These are phyloP conservation scores for Plasmodium knowlesi DNA, from an alignment of 169 alveolate genomes.

Conservation along the genomic window DNA sequence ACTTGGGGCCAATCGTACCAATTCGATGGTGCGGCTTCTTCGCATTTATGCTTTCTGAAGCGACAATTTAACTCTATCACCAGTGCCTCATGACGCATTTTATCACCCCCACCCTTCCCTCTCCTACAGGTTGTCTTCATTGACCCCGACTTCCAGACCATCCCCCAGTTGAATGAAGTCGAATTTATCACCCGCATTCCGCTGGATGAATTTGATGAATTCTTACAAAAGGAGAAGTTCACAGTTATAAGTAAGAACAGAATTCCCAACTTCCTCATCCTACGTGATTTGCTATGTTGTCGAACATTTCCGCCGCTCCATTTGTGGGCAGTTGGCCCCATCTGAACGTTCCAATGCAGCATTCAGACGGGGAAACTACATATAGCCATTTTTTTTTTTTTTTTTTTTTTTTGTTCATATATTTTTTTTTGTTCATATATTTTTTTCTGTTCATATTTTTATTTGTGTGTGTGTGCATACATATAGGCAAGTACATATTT, in stretches of 20 bases:
- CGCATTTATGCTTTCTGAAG: background rate
- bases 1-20: background rate
- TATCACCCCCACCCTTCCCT: background rate
- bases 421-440: too few relatives aligned
- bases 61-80: background rate
- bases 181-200: conserved; percentile 58
- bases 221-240: conserved; percentile 26
- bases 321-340: background rate
- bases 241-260: conserved; percentile 50
- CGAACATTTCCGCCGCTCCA: background rate
- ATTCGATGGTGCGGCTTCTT: background rate
- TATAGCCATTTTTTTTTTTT: background rate
- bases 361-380: background rate
- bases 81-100: background rate
- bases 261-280: background rate
- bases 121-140: conserved; percentile 27
- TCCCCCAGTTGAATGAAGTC: conserved; percentile 65
- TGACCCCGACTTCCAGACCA: conserved; percentile 26
- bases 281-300: background rate
- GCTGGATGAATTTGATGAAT: conserved; percentile 29
- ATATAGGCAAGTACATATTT: background rate
- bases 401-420: background rate
- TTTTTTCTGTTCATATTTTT: too few relatives aligned
- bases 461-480: background rate
- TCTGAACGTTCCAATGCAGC: background rate